These are phyloP conservation scores for Fusarium armeniacum DNA, from an alignment of 2,329 filamentous ascomycete species.

Conservation along the genomic window DNA sequence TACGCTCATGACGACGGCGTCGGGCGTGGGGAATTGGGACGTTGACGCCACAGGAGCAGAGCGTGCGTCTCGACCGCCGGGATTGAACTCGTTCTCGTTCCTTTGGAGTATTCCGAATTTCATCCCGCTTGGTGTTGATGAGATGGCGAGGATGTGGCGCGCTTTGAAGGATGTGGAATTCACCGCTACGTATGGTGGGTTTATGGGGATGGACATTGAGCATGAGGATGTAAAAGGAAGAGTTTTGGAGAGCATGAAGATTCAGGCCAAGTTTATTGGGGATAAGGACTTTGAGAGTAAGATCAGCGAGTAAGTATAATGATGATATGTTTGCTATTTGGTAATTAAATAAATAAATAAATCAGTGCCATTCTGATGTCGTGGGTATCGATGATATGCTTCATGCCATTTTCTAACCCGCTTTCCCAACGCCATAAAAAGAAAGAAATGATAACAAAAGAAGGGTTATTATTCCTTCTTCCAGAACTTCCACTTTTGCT, in stretches of 20 bases:
- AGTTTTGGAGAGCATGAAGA: constrained; percentile 82
- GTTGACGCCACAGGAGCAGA: constrained; percentile 56
- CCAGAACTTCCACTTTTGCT: constrained; percentile 51
- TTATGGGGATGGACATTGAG: constrained; percentile 73
- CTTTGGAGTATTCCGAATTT: constrained; percentile 83
- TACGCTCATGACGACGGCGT: constrained; percentile 79
- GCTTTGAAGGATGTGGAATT: constrained; percentile 74
- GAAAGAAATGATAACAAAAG: background rate
- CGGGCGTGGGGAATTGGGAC: constrained; percentile 63
- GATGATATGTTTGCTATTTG: constrained; percentile 1
- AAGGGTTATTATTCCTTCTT: constrained; percentile 41
- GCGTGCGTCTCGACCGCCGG: constrained; percentile 56
- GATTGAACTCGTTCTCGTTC: constrained; percentile 73
- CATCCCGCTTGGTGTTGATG: constrained; percentile 77
- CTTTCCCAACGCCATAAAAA: constrained; percentile 13
- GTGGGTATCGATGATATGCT: constrained; percentile 35
- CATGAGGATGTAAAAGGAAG: constrained; percentile 70
- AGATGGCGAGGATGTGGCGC: constrained; percentile 78
- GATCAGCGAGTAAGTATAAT: background rate
- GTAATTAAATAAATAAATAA: constrained; percentile 15
- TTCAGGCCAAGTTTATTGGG: constrained; percentile 70
- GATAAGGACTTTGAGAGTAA: constrained; percentile 56
- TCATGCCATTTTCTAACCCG: constrained; percentile 8
- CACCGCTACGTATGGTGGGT: constrained; percentile 75
- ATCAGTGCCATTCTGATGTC: constrained; percentile 40